A percentile compares a stretch with the other conserved stretches of the same genome.
These are phyloP conservation scores for Alternaria consortialis DNA, from an alignment of 2,329 filamentous ascomycete genomes.

Conservation along the genomic window DNA sequence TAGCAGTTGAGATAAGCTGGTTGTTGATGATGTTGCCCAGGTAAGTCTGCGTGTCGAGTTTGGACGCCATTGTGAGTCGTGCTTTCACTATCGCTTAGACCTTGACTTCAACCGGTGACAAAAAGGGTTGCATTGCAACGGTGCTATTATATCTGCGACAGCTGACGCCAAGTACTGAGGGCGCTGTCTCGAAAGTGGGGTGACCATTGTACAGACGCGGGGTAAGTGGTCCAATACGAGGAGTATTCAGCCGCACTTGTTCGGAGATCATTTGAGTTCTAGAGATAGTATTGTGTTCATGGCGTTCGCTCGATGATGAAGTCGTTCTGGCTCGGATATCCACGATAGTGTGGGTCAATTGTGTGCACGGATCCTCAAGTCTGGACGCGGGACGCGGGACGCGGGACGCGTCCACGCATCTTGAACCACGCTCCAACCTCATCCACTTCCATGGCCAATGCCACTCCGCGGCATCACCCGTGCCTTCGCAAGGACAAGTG, in stretches of 20 bases:
- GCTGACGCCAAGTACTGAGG: not conserved
- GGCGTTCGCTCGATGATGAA: not conserved
- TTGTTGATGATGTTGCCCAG: constrained; percentile 60
- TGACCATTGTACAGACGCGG: not conserved
- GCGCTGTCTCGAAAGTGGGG: not conserved
- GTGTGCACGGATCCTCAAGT: not conserved
- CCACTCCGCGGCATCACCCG: not conserved
- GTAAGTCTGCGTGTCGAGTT: constrained; percentile 19
- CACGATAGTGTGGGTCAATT: not conserved
- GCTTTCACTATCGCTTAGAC: not conserved
- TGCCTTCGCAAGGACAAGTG: not conserved
- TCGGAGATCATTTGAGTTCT: not conserved
- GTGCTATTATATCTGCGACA: not conserved
- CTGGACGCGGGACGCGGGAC: not conserved
- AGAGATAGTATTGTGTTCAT: not conserved
- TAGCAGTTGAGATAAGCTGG: constrained; percentile 51
- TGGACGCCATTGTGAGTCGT: not conserved
- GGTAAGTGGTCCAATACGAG: not conserved
- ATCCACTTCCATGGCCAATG: not conserved
- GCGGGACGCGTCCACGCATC: not conserved
- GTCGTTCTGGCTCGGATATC: not conserved
- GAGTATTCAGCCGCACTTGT: not conserved
- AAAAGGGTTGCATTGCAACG: not conserved
- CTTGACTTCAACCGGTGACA: not conserved
- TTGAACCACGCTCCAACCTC: not conserved